Percentiles rank a stretch among this genome's conserved stretches.
These are phyloP conservation scores for Tetracladium marchalianum DNA, from an alignment of 495 filamentous ascomycete species.

Conservation along the genomic window DNA sequence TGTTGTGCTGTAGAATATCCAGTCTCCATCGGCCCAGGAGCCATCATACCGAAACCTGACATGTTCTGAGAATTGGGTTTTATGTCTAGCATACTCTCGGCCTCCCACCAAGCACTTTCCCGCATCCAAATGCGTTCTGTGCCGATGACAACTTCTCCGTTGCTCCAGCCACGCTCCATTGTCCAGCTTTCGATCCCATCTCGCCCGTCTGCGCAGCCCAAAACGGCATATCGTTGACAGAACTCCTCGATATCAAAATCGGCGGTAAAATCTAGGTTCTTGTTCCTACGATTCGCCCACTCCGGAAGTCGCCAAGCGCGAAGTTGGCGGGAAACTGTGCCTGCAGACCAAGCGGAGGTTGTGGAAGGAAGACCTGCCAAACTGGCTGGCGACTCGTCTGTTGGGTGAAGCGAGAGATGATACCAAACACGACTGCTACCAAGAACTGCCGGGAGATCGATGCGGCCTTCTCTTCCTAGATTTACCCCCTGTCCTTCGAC, in stretches of 20 bases:
- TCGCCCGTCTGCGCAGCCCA: constrained; percentile 82
- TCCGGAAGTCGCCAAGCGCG: constrained; percentile 88
- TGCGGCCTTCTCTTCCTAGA: constrained; percentile 61
- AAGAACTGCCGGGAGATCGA: constrained; percentile 59
- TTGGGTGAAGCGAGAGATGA: constrained; percentile 85
- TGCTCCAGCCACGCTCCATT: constrained; percentile 93
- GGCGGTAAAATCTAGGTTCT: constrained; percentile 89
- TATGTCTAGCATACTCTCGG: constrained; percentile 90
- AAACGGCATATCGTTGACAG: constrained; percentile 60
- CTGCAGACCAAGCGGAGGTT: constrained; percentile 78
- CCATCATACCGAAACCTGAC: constrained; percentile 28
- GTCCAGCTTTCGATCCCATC: constrained; percentile 96
- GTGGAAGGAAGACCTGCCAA: constrained; percentile 50
- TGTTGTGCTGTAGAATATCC: constrained; percentile 50
- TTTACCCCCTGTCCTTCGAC: constrained; percentile 62
- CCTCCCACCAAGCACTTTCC: constrained; percentile 94
- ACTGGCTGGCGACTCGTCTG: constrained; percentile 68
- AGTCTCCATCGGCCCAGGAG: constrained; percentile 40
- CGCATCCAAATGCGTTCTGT: constrained; percentile 91
- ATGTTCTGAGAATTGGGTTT: constrained; percentile 46
- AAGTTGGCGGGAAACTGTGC: constrained; percentile 82
- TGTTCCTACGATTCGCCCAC: constrained; percentile 90
- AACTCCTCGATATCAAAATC: constrained; percentile 97
- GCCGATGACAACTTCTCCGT: constrained; percentile 89
- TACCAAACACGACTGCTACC: constrained; percentile 89